Evolutionary conservation across 2,329 filamentous ascomycete species (phyloP).

Genomic region (Fusarium sp.): DNA sequence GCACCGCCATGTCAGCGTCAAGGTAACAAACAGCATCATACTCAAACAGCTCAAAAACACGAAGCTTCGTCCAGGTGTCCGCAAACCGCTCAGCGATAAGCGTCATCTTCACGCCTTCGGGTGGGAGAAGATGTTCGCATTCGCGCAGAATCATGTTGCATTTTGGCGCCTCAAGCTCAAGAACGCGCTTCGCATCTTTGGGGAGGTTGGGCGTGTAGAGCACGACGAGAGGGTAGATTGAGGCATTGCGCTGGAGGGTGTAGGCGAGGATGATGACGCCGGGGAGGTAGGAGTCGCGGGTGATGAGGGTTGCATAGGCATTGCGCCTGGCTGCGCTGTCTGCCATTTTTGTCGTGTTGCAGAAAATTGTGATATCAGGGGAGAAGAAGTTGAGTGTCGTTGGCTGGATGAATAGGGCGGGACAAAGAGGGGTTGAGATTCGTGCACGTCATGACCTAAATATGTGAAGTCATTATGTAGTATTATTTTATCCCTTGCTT

Average conservation of each 20-base stretch:
- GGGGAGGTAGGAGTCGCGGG: slow-evolving; percentile 36
- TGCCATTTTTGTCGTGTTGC: slow-evolving; percentile 10
- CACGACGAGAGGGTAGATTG: slow-evolving; percentile 27
- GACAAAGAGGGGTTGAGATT: not conserved
- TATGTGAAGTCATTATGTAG: slow-evolving; percentile 10
- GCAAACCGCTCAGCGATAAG: slow-evolving; percentile 36
- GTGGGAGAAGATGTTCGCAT: slow-evolving; percentile 29
- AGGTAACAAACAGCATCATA: slow-evolving; percentile 39
- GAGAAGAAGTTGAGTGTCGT: not conserved
- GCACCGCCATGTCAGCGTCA: slow-evolving; percentile 37
- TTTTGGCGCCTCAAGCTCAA: slow-evolving; percentile 27
- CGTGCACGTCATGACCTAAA: slow-evolving; percentile 21
- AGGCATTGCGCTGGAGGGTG: slow-evolving; percentile 24
- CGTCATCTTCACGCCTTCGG: slow-evolving; percentile 23
- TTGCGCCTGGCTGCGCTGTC: slow-evolving; percentile 5
- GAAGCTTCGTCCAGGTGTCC: slow-evolving; percentile 37
- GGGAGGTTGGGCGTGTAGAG: slow-evolving; percentile 31
- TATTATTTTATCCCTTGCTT: not conserved
- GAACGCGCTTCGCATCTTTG: slow-evolving; percentile 1
- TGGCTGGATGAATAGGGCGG: not conserved
- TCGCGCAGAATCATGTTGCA: slow-evolving; percentile 22
- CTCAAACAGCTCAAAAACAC: slow-evolving; percentile 30
- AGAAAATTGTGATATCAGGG: not conserved
- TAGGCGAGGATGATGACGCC: slow-evolving; percentile 36
- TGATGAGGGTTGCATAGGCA: slow-evolving; percentile 40